Percentiles rank a stretch among this genome's conserved stretches.
phyloP scores from a whole-genome alignment of 1,284 basidiomycete genomes.

The Cerioporus squamosus region DNA sequence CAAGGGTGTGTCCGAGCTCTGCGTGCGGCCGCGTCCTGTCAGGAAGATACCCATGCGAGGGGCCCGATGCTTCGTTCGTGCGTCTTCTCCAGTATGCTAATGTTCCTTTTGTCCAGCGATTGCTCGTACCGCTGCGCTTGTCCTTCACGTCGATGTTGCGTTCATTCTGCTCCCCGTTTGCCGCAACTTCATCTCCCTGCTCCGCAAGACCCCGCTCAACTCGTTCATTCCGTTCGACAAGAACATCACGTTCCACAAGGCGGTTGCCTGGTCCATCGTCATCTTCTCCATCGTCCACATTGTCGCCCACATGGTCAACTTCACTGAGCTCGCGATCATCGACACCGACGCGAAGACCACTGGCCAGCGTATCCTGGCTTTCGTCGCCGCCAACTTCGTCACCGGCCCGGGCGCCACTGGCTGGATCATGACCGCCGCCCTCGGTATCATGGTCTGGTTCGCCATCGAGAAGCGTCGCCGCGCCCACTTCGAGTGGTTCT shows the following conservation, averaged over 20 bases:
- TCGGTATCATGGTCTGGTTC: constrained; percentile 82
- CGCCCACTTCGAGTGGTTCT: constrained; percentile 83
- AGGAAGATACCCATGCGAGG: too few species aligned
- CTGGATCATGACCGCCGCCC: constrained; percentile 83
- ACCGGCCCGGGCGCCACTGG: constrained; percentile 92
- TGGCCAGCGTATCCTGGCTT: constrained; percentile 62
- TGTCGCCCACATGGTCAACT: constrained; percentile 81
- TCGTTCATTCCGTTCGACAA: constrained; percentile 89
- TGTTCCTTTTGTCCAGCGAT: constrained; percentile 52
- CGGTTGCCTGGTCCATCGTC: constrained; percentile 87
- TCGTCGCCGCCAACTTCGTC: constrained; percentile 77
- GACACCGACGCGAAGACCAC: constrained; percentile 56
- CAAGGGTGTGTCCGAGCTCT: too few species aligned
- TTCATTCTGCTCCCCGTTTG: constrained; percentile 92
- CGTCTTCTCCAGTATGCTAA: too few species aligned
- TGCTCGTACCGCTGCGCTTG: constrained; percentile 83
- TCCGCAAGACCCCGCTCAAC: constrained; percentile 83
- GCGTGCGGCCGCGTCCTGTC: too few species aligned
- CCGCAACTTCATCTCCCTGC: constrained; percentile 86
- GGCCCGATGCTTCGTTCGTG: too few species aligned
- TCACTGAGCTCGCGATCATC: constrained; percentile 66
- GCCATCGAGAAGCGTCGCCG: constrained; percentile 79
- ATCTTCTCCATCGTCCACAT: constrained; percentile 75
- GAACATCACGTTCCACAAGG: constrained; percentile 88
- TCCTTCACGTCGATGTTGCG: constrained; percentile 86